Evolutionary conservation across 768 basidiomycete genomes (phyloP), one percentile per base, ranked within the genome.

Genomic region (Leccinellum rugosiceps): DNA sequence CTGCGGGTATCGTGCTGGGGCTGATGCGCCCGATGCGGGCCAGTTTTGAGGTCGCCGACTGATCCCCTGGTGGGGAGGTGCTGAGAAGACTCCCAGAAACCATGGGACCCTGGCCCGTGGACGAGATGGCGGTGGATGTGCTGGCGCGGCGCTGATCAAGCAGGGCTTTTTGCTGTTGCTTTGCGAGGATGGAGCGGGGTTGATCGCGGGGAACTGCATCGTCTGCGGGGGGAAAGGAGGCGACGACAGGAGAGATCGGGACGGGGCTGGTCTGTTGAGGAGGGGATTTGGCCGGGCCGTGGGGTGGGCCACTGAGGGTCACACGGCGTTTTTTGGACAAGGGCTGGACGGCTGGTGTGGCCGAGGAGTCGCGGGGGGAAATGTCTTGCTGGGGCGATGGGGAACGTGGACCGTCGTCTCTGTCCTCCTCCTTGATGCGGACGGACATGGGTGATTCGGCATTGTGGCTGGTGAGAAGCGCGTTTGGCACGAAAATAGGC

Each of bases 91-190:
- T 66, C 35, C 55, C 68, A 56, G 71, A 53, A 5, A 54, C 41
- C 25, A 54, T 57, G 51, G 68, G 64, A 58, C 38, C 44, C 21
- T 54, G 50, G 17, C 53, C 50, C n/a, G 77, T 69, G 4, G 78
- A 71, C 8, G 65, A 52, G 30, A 75, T 58, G 47, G 75, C 64
- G 14, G 75, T 77, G 30, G 77, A 83, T 14, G 78, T 73, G 66
- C 85, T 86, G 10, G 81, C 86, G 61, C 88, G 74, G 50, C 87
- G 80, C 72, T 87, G 85, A 68, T 90, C 86, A 54, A 85, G 83
- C 56, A 86, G 74, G 48, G 83, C 80, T 71, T 88, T 85, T 70
- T 87, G 89, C 63, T 85, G 84, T 68, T 86, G 86, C 65, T 88
- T 89, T 50, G 83, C 72, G 58, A 85, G 76, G 75, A 82, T 82